These are phyloP conservation scores for Chlorencoelia australis DNA, from an alignment of 2,329 filamentous ascomycete genomes.

Conservation along the genomic window DNA sequence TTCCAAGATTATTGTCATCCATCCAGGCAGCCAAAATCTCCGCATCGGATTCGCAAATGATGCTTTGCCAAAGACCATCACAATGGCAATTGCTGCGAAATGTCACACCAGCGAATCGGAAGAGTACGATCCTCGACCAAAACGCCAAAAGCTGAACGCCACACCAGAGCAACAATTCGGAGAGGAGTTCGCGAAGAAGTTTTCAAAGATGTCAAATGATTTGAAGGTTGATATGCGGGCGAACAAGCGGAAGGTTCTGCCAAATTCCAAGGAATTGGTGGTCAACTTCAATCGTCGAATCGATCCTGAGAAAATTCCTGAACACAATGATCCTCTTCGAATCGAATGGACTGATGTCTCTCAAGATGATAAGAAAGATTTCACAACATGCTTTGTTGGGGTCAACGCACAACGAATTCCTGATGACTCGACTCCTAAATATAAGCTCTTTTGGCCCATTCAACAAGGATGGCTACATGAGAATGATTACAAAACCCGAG, in stretches of 20 bases:
- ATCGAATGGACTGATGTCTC: conserved; percentile 91
- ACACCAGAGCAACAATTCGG: conserved; percentile 73
- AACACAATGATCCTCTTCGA: conserved; percentile 89
- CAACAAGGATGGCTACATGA: conserved; percentile 84
- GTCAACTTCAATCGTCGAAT: conserved; percentile 86
- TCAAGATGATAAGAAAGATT: conserved; percentile 50
- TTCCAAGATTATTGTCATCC: conserved; percentile 88
- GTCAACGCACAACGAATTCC: conserved; percentile 76
- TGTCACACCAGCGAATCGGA: conserved; percentile 74
- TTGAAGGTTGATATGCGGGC: conserved; percentile 83
- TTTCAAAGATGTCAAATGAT: conserved; percentile 73
- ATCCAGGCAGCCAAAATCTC: conserved; percentile 90
- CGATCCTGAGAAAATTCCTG: conserved; percentile 75
- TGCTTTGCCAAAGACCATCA: conserved; percentile 84
- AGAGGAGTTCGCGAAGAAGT: conserved; percentile 67
- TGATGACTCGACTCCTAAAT: conserved; percentile 78
- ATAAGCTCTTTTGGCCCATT: conserved; percentile 89
- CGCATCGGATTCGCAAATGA: conserved; percentile 94
- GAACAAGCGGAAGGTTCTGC: conserved; percentile 89
- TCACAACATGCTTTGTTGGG: conserved; percentile 63
- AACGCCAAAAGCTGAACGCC: conserved; percentile 47
- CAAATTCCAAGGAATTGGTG: conserved; percentile 95
- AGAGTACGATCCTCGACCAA: conserved; percentile 68
- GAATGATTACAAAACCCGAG: conserved; percentile 70
- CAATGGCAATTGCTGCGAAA: conserved; percentile 81